Evolutionary conservation across 495 filamentous ascomycete species (phyloP).

Genomic region (Penicillium herquei): DNA sequence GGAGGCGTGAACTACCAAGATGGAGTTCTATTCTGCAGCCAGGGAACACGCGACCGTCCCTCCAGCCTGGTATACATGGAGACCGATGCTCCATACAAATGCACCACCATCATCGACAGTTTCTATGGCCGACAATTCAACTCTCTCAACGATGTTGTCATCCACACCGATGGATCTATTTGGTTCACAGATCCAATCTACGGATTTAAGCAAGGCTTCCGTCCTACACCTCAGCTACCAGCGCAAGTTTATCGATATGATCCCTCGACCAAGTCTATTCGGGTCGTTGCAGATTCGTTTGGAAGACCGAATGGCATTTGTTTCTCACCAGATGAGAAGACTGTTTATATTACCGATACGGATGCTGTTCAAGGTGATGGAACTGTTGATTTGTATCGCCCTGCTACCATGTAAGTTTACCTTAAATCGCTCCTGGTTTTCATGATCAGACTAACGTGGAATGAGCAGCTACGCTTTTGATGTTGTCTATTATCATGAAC

Average conservation of each 20-base stretch:
- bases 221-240: conserved; percentile 49
- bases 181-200: conserved; percentile 67
- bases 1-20: conserved; percentile 49
- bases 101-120: background rate
- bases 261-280: conserved; percentile 41
- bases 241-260: conserved; percentile 60
- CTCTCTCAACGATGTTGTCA: conserved; percentile 55
- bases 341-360: conserved; percentile 56
- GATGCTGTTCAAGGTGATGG: conserved; percentile 43
- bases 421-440: background rate
- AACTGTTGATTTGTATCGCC: conserved; percentile 9
- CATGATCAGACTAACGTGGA: conserved; percentile 1
- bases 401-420: conserved; percentile 26
- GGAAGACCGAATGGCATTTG: conserved; percentile 45
- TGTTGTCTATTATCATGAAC: conserved; percentile 12
- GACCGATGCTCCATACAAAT: background rate
- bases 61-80: background rate
- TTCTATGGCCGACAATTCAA: conserved; percentile 61
- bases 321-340: conserved; percentile 47
- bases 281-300: conserved; percentile 51
- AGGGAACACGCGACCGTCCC: conserved; percentile 39
- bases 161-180: conserved; percentile 53
- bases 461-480: conserved; percentile 31
- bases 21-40: conserved; percentile 48
- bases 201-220: conserved; percentile 56